phyloP scores from a whole-genome alignment of 306 rosid species.

The Ormosia semicastrata region DNA sequence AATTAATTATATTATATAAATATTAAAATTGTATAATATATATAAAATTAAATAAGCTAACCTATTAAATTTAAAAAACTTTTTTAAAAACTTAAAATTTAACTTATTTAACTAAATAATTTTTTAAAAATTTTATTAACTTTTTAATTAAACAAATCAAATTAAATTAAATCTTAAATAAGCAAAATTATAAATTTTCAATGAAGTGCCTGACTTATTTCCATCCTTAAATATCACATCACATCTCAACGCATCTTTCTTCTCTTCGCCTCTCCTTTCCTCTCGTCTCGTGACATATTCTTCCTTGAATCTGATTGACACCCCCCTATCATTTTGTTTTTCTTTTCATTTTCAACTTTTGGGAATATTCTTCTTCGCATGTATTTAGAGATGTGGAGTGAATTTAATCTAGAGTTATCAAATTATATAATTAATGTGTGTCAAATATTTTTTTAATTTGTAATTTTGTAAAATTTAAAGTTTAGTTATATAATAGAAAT shows the following conservation, averaged over 20 bases:
- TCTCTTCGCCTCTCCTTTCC: too few relatives aligned
- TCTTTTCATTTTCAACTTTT: background rate
- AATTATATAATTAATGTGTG: background rate
- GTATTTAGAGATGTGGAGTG: background rate
- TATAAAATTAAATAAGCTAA: too few relatives aligned
- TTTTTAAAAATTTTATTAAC: too few relatives aligned
- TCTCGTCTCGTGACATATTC: slow-evolving; percentile 4
- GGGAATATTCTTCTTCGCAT: background rate
- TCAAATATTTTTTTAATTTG: background rate
- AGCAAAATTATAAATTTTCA: too few relatives aligned
- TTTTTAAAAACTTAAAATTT: too few relatives aligned
- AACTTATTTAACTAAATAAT: too few relatives aligned
- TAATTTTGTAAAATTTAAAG: background rate
- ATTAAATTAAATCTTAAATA: too few relatives aligned
- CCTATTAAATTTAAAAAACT: too few relatives aligned
- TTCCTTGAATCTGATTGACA: slow-evolving; percentile 2
- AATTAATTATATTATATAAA: too few relatives aligned
- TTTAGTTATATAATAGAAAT: background rate
- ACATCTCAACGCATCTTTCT: background rate
- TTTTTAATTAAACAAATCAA: too few relatives aligned
- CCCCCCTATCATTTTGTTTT: background rate
- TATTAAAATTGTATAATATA: too few relatives aligned
- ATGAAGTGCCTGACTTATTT: too few relatives aligned
- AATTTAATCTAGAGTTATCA: background rate
- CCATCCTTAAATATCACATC: background rate